Evolutionary conservation across 2,329 filamentous ascomycete species (phyloP), one percentile per base, ranked within the genome.

Genomic region (Alternaria triticimaculans): DNA sequence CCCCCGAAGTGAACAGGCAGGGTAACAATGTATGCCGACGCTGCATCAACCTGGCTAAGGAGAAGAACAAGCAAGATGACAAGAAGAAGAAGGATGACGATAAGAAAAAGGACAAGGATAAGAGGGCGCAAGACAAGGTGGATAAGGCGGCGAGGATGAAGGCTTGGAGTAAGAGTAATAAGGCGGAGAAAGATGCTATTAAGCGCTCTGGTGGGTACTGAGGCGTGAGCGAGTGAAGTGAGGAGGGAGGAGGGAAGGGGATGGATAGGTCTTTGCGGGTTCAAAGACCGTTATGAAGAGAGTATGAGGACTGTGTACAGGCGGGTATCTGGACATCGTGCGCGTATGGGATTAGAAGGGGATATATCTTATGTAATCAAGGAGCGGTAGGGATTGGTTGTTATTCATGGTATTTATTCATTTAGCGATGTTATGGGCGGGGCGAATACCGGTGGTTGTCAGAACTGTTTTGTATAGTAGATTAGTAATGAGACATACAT

Each of bases 171-270:
- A 37, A 37, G 30, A 37, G 30, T 2, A 41, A 41, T 41, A 41
- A 41, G 33, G 33, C 33, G 33, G 33, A 41, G 33, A 1, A 1
- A 0, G 2, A 41, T 2, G 33, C 33, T 41, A 41, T 37, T 9
- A 37, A 30, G 28, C 2, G 11, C 0, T 30, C 1, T 1, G 12
- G 11, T 30, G 2, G 28, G 5, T 3, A 2, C 5, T 30, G 28
- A 30, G 28, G 28, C 5, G 4, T 5, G 11, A 12, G 28, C 11
- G 4, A 30, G 28, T 30, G 28, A n/a, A n/a, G n/a, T n/a, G n/a
- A n/a, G n/a, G 1, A 30, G 28, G 28, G 28, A 30, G 26, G 3
- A 4, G 26, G 25, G 25, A 25, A 25, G 23, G 7, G 23, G 2
- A 8, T 25, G 7, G 23, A 25, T 8, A 8, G 23, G 23, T 25